Conservation (phyloP, 495 filamentous ascomycete genomes). For the Podospora australis region DNA sequence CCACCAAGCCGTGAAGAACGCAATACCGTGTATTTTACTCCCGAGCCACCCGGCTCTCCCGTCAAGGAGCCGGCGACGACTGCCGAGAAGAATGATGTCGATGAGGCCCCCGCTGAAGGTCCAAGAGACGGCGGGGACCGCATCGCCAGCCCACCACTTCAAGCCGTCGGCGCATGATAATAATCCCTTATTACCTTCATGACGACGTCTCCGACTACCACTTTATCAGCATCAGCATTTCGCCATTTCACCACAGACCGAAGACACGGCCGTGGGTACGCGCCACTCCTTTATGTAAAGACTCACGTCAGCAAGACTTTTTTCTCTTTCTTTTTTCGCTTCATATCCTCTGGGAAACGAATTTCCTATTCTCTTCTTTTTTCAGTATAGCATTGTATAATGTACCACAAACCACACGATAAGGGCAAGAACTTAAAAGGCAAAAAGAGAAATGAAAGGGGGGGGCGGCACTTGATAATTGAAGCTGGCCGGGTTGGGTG, state of each 20-base stretch:
- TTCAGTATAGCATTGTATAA: no score
- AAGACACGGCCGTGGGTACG: no score
- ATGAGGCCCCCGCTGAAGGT: background rate
- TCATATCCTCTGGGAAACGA: background rate
- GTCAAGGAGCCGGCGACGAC: constrained; percentile 15
- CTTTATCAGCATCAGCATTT: constrained; percentile 5
- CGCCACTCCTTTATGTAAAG: background rate
- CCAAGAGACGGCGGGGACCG: constrained; percentile 22
- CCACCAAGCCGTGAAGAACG: constrained; percentile 22
- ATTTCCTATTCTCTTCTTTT: background rate
- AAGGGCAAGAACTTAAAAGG: no score
- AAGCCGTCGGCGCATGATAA: constrained; percentile 33
- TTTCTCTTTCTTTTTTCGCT: constrained; percentile 1
- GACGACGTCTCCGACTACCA: background rate
- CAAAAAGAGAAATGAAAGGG: no score
- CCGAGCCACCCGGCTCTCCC: constrained; percentile 34
- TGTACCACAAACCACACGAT: no score
- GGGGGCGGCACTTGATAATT: no score
- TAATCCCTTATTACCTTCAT: background rate
- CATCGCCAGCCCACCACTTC: constrained; percentile 32
- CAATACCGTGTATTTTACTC: constrained; percentile 39
- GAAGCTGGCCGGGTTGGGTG: no score
- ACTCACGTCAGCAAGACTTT: background rate
- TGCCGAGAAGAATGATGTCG: constrained; percentile 8
- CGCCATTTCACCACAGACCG: no score